Base-by-base conservation (phyloP, 257 asterid genomes). In the Jasminum sambac region DNA sequence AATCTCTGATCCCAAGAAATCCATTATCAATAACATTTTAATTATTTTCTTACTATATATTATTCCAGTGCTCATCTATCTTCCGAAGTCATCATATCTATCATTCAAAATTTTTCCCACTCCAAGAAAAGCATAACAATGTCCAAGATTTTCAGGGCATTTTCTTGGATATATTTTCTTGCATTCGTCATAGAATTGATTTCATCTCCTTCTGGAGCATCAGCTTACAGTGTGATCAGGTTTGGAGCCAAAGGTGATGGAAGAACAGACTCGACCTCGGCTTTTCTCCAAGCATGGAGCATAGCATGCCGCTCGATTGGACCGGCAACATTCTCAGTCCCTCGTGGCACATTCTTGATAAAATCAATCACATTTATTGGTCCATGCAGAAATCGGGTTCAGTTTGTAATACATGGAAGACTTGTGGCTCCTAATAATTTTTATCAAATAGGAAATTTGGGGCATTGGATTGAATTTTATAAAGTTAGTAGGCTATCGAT, bases 201-300 rank as follows among this genome's bases (percentile, higher is more conserved):
- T 0, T 30, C 73, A 11, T 68, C 75, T 17, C 72, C 77, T 24
- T 9, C 74, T 19, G 21, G 69, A 36, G 91, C 93, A 63, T 85
- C 68, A 39, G 90, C 91, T 59, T 85, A 84, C 66, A 88, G 86
- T 69, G 95, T 89, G 0, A 84, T 84, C 7, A 9, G 26, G 9
- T 91, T 57, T 62, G 98, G 98, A 3, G 98, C 95, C 0, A 72
- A 76, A 67, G 93, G 89, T 14, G 93, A 91, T 34, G 98, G 96
- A 1, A 76, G 40, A 36, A 89, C 94, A 0, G 98, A 91, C 72
- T 89, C 95, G 0, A 89, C 90, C 0, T 23, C 71, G 8, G 79
- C 90, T 0, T 89, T 89, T 69, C 86, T 75, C 41, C 81, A 87
- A 1, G 76, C 98, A 0, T 89, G 98, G 98, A 67, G 11, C 74